Conservation (phyloP, 2,329 filamentous ascomycete genomes). For the Beauveria brongniartii region DNA sequence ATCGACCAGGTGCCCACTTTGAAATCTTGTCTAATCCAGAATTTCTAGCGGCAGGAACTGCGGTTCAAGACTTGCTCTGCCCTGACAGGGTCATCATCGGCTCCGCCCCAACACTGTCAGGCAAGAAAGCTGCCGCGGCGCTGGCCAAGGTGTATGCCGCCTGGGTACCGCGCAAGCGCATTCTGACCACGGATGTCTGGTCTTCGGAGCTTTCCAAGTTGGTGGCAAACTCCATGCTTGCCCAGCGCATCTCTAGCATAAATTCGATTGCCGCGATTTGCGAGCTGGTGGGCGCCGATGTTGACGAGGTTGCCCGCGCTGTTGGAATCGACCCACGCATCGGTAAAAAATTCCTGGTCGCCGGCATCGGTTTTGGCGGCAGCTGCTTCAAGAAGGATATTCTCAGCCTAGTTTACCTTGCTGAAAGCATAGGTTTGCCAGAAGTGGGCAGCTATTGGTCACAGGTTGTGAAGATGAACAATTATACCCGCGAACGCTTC, state of each 20-base stretch:
- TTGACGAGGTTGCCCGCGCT: constrained; percentile 60
- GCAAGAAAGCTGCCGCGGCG: constrained; percentile 52
- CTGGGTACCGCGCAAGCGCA: constrained; percentile 61
- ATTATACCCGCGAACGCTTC: constrained; percentile 64
- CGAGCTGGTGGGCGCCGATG: constrained; percentile 65
- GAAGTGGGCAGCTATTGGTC: constrained; percentile 72
- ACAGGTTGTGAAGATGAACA: constrained; percentile 67
- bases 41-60: constrained; percentile 71
- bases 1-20: constrained; percentile 58
- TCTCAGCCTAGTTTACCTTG: constrained; percentile 63
- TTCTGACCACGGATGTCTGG: constrained; percentile 66
- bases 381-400: constrained; percentile 80
- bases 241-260: constrained; percentile 73
- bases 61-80: constrained; percentile 59
- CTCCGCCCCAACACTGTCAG: constrained; percentile 51
- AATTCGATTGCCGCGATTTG: constrained; percentile 74
- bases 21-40: constrained; percentile 77
- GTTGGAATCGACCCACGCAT: constrained; percentile 65
- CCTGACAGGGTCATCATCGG: constrained; percentile 73
- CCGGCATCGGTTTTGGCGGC: constrained; percentile 70
- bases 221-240: constrained; percentile 71
- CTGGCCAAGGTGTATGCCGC: constrained; percentile 59
- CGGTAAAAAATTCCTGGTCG: constrained; percentile 64
- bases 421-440: constrained; percentile 58
- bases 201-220: constrained; percentile 74